Conservation (phyloP, 2,329 filamentous ascomycete genomes). For the Penicillium sp. region DNA sequence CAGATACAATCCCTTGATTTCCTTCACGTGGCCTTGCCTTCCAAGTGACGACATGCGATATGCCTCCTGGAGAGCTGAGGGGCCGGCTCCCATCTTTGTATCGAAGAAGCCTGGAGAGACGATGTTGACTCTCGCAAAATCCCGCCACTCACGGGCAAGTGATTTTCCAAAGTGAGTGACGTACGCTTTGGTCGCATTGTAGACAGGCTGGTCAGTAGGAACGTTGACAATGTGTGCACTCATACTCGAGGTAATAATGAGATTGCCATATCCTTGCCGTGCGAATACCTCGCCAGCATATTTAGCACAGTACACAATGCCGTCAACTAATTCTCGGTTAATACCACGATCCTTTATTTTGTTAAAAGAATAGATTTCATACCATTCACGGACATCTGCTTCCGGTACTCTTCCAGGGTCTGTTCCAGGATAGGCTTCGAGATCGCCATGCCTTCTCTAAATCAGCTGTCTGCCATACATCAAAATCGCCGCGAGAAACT, state of each 20-base stretch:
- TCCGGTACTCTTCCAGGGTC: conserved; percentile 52
- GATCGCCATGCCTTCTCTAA: conserved; percentile 49
- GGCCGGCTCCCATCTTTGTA: conserved; percentile 55
- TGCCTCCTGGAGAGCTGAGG: conserved; percentile 46
- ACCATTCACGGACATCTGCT: conserved; percentile 58
- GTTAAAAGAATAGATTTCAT: conserved; percentile 19
- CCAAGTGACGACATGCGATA: conserved; percentile 51
- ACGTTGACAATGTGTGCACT: conserved; percentile 54
- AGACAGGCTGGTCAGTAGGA: conserved; percentile 56
- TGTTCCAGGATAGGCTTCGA: conserved; percentile 58
- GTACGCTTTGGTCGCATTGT: conserved; percentile 58
- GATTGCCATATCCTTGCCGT: conserved; percentile 40
- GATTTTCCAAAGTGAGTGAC: conserved; percentile 58
- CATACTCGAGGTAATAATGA: conserved; percentile 56
- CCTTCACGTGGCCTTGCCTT: conserved; percentile 37
- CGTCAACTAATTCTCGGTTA: conserved; percentile 42
- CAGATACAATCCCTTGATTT: conserved; percentile 44
- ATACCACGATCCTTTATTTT: neutral
- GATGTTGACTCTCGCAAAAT: conserved; percentile 59
- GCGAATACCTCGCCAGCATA: conserved; percentile 48
- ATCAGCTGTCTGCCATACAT: conserved; percentile 3
- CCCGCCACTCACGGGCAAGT: conserved; percentile 57
- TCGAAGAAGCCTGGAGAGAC: conserved; percentile 57
- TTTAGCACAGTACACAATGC: conserved; percentile 49
- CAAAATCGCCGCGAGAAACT: neutral